These are phyloP conservation scores for Cryptomeria japonica DNA, from an alignment of 75 land plant genomes.

Conservation along the genomic window DNA sequence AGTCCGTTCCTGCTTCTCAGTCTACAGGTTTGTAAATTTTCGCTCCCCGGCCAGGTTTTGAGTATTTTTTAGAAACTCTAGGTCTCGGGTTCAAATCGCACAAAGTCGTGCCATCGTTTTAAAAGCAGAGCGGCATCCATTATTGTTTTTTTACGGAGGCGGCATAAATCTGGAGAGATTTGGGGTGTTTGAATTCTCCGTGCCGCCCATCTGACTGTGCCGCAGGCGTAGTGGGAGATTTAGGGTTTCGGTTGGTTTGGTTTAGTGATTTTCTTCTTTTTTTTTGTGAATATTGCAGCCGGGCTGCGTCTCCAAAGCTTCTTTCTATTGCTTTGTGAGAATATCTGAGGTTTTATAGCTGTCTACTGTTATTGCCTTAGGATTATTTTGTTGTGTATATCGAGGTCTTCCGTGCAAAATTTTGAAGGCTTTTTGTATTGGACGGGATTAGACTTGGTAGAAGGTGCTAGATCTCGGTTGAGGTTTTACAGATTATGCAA, in stretches of 20 bases:
- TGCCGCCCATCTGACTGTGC: not conserved
- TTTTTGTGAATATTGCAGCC: not conserved
- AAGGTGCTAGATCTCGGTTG: not conserved
- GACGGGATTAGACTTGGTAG: not conserved
- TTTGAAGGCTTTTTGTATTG: not conserved
- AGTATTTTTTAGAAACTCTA: constrained; percentile 2
- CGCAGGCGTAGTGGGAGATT: not conserved
- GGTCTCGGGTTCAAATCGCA: constrained; percentile 5
- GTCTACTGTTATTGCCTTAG: not conserved
- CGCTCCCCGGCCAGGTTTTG: constrained; percentile 3
- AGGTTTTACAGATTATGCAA: not conserved
- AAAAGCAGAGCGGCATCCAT: not conserved
- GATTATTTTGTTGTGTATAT: not conserved
- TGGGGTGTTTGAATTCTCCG: not conserved
- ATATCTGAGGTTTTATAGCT: not conserved
- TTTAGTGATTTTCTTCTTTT: not conserved
- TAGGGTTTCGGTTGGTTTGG: not conserved
- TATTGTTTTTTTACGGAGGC: not conserved
- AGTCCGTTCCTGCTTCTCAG: not conserved
- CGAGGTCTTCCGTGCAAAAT: not conserved
- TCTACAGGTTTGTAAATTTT: not conserved
- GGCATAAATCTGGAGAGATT: constrained; percentile 8
- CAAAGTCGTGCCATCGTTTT: not conserved
- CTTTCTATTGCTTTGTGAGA: not conserved
- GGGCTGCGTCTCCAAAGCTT: constrained; percentile 1